Conservation (phyloP, 441 rosid genomes). For the Raphanus hybrid region DNA sequence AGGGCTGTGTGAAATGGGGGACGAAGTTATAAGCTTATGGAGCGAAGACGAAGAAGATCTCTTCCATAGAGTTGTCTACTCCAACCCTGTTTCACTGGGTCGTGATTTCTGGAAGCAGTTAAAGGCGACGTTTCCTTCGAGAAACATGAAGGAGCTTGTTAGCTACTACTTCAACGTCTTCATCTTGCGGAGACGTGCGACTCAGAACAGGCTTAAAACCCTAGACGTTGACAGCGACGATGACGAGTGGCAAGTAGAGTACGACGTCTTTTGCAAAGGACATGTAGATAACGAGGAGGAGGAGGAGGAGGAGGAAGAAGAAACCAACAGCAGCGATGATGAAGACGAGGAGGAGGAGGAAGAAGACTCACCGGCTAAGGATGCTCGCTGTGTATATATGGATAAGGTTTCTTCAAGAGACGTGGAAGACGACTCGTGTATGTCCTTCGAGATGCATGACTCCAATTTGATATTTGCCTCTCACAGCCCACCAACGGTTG, state of each 20-base stretch:
- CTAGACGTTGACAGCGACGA: constrained; percentile 66
- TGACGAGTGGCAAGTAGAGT: constrained; percentile 62
- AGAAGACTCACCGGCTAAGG: constrained; percentile 26
- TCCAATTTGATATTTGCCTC: constrained; percentile 37
- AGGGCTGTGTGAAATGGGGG: constrained; percentile 64
- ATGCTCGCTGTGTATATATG: constrained; percentile 38
- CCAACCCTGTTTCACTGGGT: constrained; percentile 50
- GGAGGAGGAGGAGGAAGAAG: background rate
- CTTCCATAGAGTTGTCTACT: constrained; percentile 55
- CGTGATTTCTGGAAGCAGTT: constrained; percentile 57
- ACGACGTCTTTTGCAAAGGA: constrained; percentile 34
- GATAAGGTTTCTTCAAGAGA: constrained; percentile 40
- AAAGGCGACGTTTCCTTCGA: constrained; percentile 50
- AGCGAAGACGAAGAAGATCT: constrained; percentile 55
- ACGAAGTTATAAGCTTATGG: constrained; percentile 57
- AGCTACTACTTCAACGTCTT: constrained; percentile 69
- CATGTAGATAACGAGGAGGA: constrained; percentile 7
- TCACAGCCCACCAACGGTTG: constrained; percentile 28
- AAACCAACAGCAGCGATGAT: constrained; percentile 24
- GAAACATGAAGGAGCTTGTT: constrained; percentile 52
- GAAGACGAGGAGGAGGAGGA: constrained; percentile 27
- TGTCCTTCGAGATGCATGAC: constrained; percentile 63
- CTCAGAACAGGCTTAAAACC: constrained; percentile 56
- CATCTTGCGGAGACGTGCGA: constrained; percentile 55
- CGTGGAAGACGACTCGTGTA: constrained; percentile 63